phyloP scores from a whole-genome alignment of 2,329 filamentous ascomycete species.

The Blumeria hordei region DNA sequence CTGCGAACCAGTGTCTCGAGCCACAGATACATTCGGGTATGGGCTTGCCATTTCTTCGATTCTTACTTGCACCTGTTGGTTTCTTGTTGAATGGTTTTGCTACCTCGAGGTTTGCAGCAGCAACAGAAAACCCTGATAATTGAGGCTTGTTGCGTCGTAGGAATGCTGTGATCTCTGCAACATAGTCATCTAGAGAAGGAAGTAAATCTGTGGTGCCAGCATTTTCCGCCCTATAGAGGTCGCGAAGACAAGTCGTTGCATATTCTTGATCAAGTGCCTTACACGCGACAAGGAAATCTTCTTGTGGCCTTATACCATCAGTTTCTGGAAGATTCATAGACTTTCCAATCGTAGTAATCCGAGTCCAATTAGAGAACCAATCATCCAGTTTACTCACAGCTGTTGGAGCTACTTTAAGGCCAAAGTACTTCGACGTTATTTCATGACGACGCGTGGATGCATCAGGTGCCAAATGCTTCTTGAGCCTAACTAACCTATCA shows the following conservation, averaged over 20 bases:
- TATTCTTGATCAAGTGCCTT: background rate
- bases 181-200: background rate
- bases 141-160: background rate
- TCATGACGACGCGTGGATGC: background rate
- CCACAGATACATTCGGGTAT: background rate
- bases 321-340: background rate
- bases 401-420: background rate
- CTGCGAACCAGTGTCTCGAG: background rate
- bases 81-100: background rate
- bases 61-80: background rate
- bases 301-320: background rate
- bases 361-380: background rate
- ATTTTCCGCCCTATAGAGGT: background rate
- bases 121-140: background rate
- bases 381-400: background rate
- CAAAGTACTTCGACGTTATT: background rate
- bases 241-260: background rate
- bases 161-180: background rate
- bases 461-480: conserved; percentile 1
- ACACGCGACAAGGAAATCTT: background rate
- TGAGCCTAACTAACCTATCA: background rate
- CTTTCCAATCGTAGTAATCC: background rate
- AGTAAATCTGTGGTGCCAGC: background rate
- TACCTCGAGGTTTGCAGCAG: background rate
- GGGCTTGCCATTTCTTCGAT: background rate